These are phyloP conservation scores for Leavenworthia alabamica DNA, from an alignment of 345 rosid genomes.

Conservation along the genomic window DNA sequence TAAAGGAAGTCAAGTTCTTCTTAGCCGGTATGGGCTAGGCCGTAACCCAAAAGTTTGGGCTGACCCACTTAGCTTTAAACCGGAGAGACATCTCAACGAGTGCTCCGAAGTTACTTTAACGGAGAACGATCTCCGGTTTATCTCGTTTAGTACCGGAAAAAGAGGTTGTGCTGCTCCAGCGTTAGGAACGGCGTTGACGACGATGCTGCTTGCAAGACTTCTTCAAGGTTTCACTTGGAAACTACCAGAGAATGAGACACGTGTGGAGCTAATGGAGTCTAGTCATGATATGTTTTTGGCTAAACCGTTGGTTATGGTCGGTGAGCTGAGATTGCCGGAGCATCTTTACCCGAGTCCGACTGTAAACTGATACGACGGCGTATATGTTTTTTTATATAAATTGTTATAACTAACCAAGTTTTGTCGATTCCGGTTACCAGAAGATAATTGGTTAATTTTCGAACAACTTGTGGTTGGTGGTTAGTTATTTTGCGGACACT, in stretches of 20 bases:
- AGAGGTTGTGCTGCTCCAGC: slow-evolving; percentile 38
- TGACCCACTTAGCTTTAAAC: too few species aligned
- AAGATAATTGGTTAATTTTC: slow-evolving; percentile 29
- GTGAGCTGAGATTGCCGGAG: slow-evolving; percentile 35
- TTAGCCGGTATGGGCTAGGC: too few species aligned
- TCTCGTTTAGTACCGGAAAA: slow-evolving; percentile 46
- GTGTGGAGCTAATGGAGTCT: slow-evolving; percentile 33
- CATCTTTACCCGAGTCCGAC: slow-evolving; percentile 39
- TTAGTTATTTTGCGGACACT: too few species aligned
- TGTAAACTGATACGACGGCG: too few species aligned
- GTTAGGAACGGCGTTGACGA: slow-evolving; percentile 39
- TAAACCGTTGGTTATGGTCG: too few species aligned
- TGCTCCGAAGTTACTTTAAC: slow-evolving; percentile 33
- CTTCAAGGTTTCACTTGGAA: slow-evolving; percentile 45
- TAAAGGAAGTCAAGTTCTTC: too few species aligned
- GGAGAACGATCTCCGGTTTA: slow-evolving; percentile 42
- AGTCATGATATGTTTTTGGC: slow-evolving; percentile 31
- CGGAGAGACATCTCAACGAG: slow-evolving; percentile 34
- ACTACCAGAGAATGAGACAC: slow-evolving; percentile 13
- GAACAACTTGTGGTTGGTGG: slow-evolving; percentile 10
- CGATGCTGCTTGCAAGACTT: slow-evolving; percentile 47
- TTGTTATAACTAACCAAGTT: slow-evolving; percentile 6
- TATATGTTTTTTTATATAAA: too few species aligned
- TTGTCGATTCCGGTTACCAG: slow-evolving; percentile 19
- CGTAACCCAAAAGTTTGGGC: too few species aligned